These are phyloP conservation scores for Roridomyces roridus DNA, from an alignment of 768 basidiomycete species.

Conservation along the genomic window DNA sequence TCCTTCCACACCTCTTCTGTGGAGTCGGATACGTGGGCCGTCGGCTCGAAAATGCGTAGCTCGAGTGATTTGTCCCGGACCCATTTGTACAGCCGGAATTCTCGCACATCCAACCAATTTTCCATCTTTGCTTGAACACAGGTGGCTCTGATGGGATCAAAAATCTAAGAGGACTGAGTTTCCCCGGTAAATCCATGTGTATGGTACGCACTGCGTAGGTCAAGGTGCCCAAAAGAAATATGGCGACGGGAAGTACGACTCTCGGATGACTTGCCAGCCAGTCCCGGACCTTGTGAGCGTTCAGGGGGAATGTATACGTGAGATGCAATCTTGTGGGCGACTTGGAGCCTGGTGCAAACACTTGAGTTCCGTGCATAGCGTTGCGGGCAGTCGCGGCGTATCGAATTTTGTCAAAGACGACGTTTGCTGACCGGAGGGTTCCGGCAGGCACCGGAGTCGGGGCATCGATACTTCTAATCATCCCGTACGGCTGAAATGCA, in stretches of 20 bases:
- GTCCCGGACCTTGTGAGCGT: constrained; percentile 55
- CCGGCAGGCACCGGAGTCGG: constrained; percentile 71
- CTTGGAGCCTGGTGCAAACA: constrained; percentile 29
- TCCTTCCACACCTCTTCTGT: constrained; percentile 79
- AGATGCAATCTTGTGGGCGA: constrained; percentile 21
- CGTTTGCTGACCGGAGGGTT: constrained; percentile 64
- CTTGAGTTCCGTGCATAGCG: constrained; percentile 67
- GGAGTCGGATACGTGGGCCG: constrained; percentile 26
- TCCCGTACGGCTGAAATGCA: constrained; percentile 74
- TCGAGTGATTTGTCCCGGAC: constrained; percentile 66
- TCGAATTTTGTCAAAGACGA: constrained; percentile 67
- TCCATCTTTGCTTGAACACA: constrained; percentile 84
- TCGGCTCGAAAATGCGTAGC: constrained; percentile 40
- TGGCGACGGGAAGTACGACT: constrained; percentile 77
- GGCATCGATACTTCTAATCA: constrained; percentile 68
- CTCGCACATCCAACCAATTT: constrained; percentile 87
- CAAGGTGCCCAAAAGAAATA: constrained; percentile 89
- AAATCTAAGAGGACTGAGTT: constrained; percentile 61
- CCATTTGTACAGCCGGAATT: constrained; percentile 81
- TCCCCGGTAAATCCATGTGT: neutral
- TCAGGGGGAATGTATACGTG: constrained; percentile 11
- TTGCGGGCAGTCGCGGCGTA: constrained; percentile 87
- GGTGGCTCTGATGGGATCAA: constrained; percentile 88
- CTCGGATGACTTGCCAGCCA: constrained; percentile 90
- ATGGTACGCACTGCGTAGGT: constrained; percentile 76